Evolutionary conservation across 108 stramenopile genomes (phyloP).

Genomic region (Conticribra weissflogii): DNA sequence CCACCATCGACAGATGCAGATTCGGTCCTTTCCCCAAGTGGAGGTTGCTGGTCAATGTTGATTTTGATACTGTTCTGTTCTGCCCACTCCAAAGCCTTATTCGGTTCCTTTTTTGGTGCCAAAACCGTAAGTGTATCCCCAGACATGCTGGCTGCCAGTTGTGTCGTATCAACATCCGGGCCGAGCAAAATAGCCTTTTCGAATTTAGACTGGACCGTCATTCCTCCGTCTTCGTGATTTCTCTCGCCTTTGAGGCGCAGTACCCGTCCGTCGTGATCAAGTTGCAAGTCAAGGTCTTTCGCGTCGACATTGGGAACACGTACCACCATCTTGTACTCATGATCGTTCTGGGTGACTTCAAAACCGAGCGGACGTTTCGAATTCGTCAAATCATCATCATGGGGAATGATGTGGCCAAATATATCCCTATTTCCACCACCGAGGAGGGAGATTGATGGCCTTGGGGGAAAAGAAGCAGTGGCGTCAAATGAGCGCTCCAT

Average conservation of each 20-base stretch:
- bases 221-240: slow-evolving; percentile 34
- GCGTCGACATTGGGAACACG: slow-evolving; percentile 28
- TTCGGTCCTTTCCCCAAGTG: no score
- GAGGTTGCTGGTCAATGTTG: slow-evolving; percentile 3
- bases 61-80: slow-evolving; percentile 38
- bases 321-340: slow-evolving; percentile 27
- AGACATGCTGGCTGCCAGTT: slow-evolving; percentile 24
- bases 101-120: slow-evolving; percentile 29
- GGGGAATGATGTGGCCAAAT: no score
- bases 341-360: slow-evolving; percentile 34
- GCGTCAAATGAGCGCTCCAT: slow-evolving; percentile 22
- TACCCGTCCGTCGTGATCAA: slow-evolving; percentile 44
- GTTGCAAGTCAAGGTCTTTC: slow-evolving; percentile 36
- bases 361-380: slow-evolving; percentile 22
- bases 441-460: no score
- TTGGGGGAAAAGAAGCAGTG: no score
- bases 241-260: slow-evolving; percentile 42
- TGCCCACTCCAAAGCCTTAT: slow-evolving; percentile 10
- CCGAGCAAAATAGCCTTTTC: slow-evolving; percentile 41
- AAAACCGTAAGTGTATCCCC: slow-evolving; percentile 28
- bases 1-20: no score
- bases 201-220: slow-evolving; percentile 37
- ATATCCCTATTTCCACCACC: no score
- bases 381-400: slow-evolving; percentile 7
- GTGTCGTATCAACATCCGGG: slow-evolving; percentile 34